A percentile compares a stretch with the other conserved stretches of the same genome.
phyloP scores from a whole-genome alignment of 768 basidiomycete species.

The Suillus luteus region DNA sequence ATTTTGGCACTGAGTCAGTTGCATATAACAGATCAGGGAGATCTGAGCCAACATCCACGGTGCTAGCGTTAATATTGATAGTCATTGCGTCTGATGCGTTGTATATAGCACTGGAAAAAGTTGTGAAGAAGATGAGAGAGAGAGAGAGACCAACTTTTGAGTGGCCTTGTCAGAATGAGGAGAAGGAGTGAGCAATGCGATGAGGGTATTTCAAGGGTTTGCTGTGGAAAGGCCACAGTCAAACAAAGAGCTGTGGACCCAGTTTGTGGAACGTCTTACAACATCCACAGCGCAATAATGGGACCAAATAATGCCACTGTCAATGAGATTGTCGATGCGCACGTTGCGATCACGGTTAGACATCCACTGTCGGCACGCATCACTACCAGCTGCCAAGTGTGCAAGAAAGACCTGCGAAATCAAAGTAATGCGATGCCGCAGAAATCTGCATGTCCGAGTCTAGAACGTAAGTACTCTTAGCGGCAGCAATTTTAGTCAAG shows the following conservation, averaged over 20 bases:
- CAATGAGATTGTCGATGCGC: neutral
- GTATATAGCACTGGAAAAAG: neutral
- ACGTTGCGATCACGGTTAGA: too few species aligned
- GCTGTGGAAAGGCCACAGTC: neutral
- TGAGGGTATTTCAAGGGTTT: neutral
- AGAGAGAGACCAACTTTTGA: conserved; percentile 8
- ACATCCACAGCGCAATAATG: neutral
- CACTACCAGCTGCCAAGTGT: neutral
- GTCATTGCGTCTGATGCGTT: neutral
- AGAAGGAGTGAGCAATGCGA: neutral
- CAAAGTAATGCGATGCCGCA: neutral
- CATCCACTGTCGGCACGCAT: neutral
- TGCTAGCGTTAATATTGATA: too few species aligned
- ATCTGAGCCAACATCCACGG: too few species aligned
- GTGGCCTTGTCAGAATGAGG: neutral
- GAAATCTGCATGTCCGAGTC: neutral
- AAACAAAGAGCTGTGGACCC: conserved; percentile 13
- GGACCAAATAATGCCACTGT: neutral
- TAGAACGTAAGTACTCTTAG: neutral
- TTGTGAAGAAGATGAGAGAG: conserved; percentile 5
- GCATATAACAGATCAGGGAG: too few species aligned
- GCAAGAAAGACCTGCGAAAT: neutral
- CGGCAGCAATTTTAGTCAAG: neutral
- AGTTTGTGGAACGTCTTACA: neutral
- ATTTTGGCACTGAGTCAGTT: too few species aligned